Conservation (phyloP, 495 filamentous ascomycete genomes). For the Penicillium cataractarum region DNA sequence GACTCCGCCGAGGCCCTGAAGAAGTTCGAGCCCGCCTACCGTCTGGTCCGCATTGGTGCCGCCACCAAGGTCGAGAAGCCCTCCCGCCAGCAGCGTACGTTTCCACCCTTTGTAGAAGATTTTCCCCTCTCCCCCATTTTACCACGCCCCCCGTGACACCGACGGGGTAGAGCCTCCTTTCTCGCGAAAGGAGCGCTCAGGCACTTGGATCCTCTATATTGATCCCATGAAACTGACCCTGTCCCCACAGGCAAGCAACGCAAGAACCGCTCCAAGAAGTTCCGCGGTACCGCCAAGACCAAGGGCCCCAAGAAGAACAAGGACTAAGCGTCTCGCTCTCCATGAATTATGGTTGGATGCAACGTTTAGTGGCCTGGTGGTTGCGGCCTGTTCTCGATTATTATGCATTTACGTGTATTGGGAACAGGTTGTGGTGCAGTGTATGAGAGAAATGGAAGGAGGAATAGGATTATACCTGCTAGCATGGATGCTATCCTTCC, state of each 20-base stretch:
- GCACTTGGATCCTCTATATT: neutral
- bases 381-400: conserved; percentile 19
- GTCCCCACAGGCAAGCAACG: conserved; percentile 90
- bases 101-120: conserved; percentile 3
- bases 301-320: conserved; percentile 83
- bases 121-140: neutral
- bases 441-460: conserved; percentile 17
- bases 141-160: conserved; percentile 9
- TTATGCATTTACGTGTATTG: conserved; percentile 1
- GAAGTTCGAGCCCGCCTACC: conserved; percentile 99
- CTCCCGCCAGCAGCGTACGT: conserved; percentile 98
- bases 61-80: conserved; percentile 94
- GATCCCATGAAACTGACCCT: conserved; percentile 11
- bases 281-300: conserved; percentile 87
- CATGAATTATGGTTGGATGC: conserved; percentile 25
- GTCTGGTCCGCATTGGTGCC: conserved; percentile 87
- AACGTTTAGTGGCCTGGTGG: conserved; percentile 34
- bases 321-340: conserved; percentile 45
- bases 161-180: conserved; percentile 8
- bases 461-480: conserved; percentile 14
- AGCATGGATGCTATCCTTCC: conserved; percentile 15
- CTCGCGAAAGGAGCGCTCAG: neutral
- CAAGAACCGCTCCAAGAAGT: conserved; percentile 99
- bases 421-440: conserved; percentile 30
- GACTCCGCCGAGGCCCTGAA: conserved; percentile 96